A percentile compares a stretch with the other conserved stretches of the same genome.
Conservation (phyloP, 2,329 filamentous ascomycete species). For the Coniochaeta ligniaria region DNA sequence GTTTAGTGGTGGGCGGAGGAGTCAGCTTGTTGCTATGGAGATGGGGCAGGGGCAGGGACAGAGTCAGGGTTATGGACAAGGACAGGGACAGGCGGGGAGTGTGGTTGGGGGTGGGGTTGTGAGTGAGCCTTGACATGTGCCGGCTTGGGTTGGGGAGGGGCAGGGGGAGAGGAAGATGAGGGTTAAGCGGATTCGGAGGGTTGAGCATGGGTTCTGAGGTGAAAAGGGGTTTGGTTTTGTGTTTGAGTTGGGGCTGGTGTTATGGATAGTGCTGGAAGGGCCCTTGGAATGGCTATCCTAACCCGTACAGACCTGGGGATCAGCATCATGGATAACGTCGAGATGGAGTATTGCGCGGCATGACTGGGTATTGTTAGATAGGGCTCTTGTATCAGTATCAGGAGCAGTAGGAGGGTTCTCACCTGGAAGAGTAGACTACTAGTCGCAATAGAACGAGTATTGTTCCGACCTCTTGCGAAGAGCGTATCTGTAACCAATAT, state of each 20-base stretch:
- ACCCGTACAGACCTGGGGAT: not conserved
- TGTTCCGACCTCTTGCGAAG: not conserved
- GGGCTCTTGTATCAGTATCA: not conserved
- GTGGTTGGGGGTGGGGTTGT: not conserved
- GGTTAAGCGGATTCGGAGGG: not conserved
- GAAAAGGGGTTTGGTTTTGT: too few relatives aligned
- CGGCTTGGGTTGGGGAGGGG: not conserved
- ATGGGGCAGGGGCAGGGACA: not conserved
- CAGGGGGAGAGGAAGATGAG: not conserved
- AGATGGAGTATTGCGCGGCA: not conserved
- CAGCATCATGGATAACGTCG: not conserved
- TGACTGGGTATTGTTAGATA: not conserved
- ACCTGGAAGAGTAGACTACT: not conserved
- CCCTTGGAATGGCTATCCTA: not conserved
- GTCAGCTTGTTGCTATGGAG: not conserved
- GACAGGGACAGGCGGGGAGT: constrained; percentile 3
- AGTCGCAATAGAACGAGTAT: not conserved
- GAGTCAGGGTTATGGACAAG: not conserved
- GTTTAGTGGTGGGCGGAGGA: not conserved
- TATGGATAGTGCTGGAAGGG: not conserved
- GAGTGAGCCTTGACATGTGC: not conserved
- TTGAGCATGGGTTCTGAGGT: not conserved
- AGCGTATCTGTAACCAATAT: not conserved
- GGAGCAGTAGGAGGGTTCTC: not conserved
- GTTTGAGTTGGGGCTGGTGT: not conserved